Base-by-base conservation (phyloP, 2,329 filamentous ascomycete genomes). In the Neopestalotiopsis sp. region DNA sequence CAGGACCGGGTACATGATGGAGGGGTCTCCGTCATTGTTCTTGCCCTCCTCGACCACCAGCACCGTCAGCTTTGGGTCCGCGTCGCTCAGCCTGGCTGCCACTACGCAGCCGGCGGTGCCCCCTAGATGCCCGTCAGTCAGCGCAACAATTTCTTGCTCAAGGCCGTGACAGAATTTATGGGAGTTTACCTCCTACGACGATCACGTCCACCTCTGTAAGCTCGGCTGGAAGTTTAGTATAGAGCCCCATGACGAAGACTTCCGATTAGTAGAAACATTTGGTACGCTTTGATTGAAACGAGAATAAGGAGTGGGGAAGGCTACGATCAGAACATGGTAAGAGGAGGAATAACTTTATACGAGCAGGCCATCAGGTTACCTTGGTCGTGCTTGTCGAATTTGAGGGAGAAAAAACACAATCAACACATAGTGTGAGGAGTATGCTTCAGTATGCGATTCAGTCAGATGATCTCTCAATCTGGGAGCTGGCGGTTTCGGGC, bases 21-120 rank as follows among this genome's bases (percentile, higher is more conserved):
- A 34, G 1, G 67, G 68, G 17, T 13, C 32, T 9, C 67, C 52
- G 45, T 49, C 38, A 40, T 72, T 72, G 24, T 71, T 67, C 24
- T 64, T 13, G 6, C 73, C 73, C 2, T 68, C 59, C 34, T 75
- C 72, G 6, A 75, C 63, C 2, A 74, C 49, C 20, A 75, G 61
- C 2, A 74, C 62, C 2, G 70, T 70, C 3, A 75, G 65, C 3
- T 10, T 14, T 10, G 70, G 70, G 40, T 74, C 72, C 1, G 72
- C 72, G 63, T 74, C 72, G 1, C 71, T 45, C 24, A 74, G 71
- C 28, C 73, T 67, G 5, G 68, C 32, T 4, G 73, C 73, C 14
- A 74, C 62, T 20, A 74, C 71, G 52, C 73, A 74, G 32, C 71
- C 69, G 5, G 72, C 60, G 12, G 65, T 70, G 12, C 72, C 72